Conservation (phyloP, 495 filamentous ascomycete genomes). For the Xeromyces bisporus region DNA sequence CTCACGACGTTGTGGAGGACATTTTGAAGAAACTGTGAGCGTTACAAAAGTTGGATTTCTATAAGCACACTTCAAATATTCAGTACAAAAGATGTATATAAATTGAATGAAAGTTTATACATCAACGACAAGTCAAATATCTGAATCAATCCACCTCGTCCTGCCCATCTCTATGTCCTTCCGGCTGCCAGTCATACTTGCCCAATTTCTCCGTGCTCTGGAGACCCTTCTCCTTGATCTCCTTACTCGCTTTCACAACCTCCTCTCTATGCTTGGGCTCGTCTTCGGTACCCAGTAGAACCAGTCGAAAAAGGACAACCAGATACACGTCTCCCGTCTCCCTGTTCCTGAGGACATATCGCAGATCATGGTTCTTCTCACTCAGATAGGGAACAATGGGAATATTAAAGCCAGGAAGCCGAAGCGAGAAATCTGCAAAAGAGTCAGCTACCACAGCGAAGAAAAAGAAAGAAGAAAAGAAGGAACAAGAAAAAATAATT, state of each 20-base stretch:
- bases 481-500: conserved; percentile 6
- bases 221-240: conserved; percentile 2
- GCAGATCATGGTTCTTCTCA: conserved; percentile 57
- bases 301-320: conserved; percentile 60
- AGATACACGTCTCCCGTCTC: conserved; percentile 53
- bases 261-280: conserved; percentile 3
- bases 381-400: conserved; percentile 70
- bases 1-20: conserved; percentile 78
- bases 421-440: conserved; percentile 50
- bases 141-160: neutral
- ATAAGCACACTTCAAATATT: too few species aligned
- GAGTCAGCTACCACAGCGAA: neutral
- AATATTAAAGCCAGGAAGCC: conserved; percentile 60
- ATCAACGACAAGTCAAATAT: too few species aligned
- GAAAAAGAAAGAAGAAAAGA: neutral
- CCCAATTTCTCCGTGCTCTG: conserved; percentile 5
- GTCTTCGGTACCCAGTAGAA: conserved; percentile 15
- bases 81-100: too few species aligned
- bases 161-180: too few species aligned
- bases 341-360: conserved; percentile 74
- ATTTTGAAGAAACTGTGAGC: conserved; percentile 66
- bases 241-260: neutral
- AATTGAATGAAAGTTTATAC: too few species aligned
- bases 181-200: conserved; percentile 14
- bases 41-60: too few species aligned